phyloP scores from a whole-genome alignment of 805 yeast species.

The Ogataea angusta region DNA sequence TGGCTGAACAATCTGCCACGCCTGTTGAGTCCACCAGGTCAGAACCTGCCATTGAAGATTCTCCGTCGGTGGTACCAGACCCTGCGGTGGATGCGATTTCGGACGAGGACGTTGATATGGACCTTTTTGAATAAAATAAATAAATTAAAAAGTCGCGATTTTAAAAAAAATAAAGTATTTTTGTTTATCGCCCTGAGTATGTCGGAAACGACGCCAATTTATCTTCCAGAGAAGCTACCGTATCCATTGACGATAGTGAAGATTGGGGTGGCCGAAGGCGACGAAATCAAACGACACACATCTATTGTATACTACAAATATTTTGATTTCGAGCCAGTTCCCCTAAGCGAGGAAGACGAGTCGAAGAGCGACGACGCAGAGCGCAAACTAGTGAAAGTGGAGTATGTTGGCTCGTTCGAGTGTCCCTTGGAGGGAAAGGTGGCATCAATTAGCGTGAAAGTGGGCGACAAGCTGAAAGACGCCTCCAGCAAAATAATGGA shows the following conservation, averaged over 20 bases:
- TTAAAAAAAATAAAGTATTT: neutral
- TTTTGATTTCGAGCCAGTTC: constrained; percentile 61
- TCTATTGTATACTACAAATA: constrained; percentile 61
- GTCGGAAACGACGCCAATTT: constrained; percentile 42
- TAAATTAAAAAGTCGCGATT: constrained; percentile 2
- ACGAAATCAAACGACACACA: constrained; percentile 46
- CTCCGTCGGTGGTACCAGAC: neutral
- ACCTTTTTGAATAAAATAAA: constrained; percentile 4
- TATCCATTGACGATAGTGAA: constrained; percentile 66
- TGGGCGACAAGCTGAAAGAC: constrained; percentile 61
- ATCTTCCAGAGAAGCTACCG: constrained; percentile 59
- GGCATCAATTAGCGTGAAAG: constrained; percentile 43
- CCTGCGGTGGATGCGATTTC: neutral
- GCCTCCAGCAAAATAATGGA: constrained; percentile 44
- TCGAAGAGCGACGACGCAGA: constrained; percentile 39
- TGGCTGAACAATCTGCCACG: too few species aligned
- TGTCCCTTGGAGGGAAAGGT: constrained; percentile 77
- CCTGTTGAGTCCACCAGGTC: too few species aligned
- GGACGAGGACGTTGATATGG: constrained; percentile 9
- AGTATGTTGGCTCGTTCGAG: constrained; percentile 74
- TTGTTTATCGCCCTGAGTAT: constrained; percentile 15
- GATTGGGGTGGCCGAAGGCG: constrained; percentile 44
- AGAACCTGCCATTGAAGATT: too few species aligned
- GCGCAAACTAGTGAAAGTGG: constrained; percentile 47
- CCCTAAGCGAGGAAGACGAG: constrained; percentile 41